Evolutionary conservation across 495 filamentous ascomycete genomes (phyloP), one percentile per base, ranked within the genome.

Genomic region (Penicillium longicatenatum): DNA sequence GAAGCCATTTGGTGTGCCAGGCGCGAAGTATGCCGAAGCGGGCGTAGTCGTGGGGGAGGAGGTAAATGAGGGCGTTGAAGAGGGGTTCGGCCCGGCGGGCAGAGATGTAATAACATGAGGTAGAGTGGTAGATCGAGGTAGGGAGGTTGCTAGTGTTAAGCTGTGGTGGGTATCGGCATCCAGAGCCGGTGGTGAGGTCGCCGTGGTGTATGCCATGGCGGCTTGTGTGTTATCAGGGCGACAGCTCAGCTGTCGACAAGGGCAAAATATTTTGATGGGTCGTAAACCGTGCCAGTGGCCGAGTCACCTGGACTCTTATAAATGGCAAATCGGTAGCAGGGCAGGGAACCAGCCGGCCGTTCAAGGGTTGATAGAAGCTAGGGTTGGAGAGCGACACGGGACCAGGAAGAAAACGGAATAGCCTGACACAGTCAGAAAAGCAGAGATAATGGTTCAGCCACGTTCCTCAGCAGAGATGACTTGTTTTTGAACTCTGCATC

Each of bases 401-500:
- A 68, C 69, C 61, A 55, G 50, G 50, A 37, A 58, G 67, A 64
- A 66, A 65, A 57, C 45, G 62, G 65, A 67, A 65, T 68, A 68
- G 66, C 72, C 65, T 64, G 71, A 70, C 70, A 70, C 66, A 62
- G 63, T 63, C 58, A 63, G 57, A 63, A 61, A 63, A 50, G 61
- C 22, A 48, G 24, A 48, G 59, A 71, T 72, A 48, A 58, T 62
- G 65, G 59, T 72, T 71, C 69, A 74, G 72, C 73, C 75, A 77
- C 75, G 73, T 76, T 52, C 70, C 73, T 77, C 74, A 76, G 69
- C 70, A 73, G 70, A 71, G 64, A 68, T 67, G 60, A 62, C 69
- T 67, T 54, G 75, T 67, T 70, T 68, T 77, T 75, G 73, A 74
- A 77, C 69, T 78, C 70, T 77, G 77, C 77, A 79, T 79, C 70